Evolutionary conservation across 495 filamentous ascomycete species (phyloP).

Genomic region (Xylaria scruposa): DNA sequence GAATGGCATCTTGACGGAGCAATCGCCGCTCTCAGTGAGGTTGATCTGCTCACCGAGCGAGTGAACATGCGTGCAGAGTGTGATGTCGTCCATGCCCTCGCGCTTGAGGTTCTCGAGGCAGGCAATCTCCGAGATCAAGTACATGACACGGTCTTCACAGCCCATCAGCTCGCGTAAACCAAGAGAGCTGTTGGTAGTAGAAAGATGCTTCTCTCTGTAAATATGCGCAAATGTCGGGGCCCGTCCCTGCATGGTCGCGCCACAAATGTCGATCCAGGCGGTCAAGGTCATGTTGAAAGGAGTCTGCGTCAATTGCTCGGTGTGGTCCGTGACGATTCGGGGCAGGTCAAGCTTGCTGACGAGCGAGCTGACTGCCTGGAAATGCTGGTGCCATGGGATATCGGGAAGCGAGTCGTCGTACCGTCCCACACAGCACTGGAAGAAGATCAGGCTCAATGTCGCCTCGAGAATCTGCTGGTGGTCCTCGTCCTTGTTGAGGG

Average conservation of each 20-base stretch:
- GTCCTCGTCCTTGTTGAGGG: conserved; percentile 77
- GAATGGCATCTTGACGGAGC: conserved; percentile 60
- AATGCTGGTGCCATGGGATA: conserved; percentile 96
- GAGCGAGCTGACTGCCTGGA: conserved; percentile 84
- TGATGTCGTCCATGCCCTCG: conserved; percentile 80
- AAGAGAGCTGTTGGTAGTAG: conserved; percentile 64
- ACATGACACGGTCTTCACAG: conserved; percentile 97
- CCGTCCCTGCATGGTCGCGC: conserved; percentile 87
- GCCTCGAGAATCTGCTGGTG: conserved; percentile 92
- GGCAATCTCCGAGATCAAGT: conserved; percentile 95
- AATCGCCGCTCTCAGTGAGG: conserved; percentile 68
- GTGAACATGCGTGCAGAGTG: conserved; percentile 83
- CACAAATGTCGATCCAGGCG: conserved; percentile 96
- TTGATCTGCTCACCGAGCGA: conserved; percentile 82
- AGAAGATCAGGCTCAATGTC: conserved; percentile 95
- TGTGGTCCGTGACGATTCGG: conserved; percentile 62
- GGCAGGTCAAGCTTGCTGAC: conserved; percentile 86
- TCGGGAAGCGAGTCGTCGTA: conserved; percentile 87
- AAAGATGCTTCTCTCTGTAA: conserved; percentile 89
- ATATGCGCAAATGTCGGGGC: conserved; percentile 88
- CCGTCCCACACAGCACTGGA: conserved; percentile 90
- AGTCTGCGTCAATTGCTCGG: conserved; percentile 64
- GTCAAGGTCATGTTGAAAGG: conserved; percentile 96
- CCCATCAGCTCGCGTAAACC: conserved; percentile 95
- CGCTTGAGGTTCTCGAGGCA: conserved; percentile 89